Evolutionary conservation across 2,329 filamentous ascomycete species (phyloP), one percentile per base, ranked within the genome.

Genomic region (Stagonosporopsis rhizophila): DNA sequence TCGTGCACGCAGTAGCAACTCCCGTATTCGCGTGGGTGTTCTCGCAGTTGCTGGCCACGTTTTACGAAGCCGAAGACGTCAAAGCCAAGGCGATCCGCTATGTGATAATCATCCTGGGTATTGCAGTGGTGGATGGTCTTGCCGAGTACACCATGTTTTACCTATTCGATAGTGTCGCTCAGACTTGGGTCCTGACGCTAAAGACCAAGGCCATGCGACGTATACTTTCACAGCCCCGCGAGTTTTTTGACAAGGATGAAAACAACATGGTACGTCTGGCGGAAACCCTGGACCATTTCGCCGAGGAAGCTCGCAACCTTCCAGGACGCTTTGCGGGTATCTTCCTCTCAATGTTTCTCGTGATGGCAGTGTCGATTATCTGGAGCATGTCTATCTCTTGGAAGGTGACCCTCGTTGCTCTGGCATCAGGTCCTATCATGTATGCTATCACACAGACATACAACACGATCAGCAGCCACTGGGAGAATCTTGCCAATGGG

Each of bases 271-370:
- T 81, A 0, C 81, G 82, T 2, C 81, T 98, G 38, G 86, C 83
- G 0, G 87, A 91, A 58, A 89, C 84, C 40, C 82, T 98, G 0
- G 91, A 96, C 67, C 85, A 89, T 15, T 90, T 91, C 66, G 90
- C 89, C 0, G 92, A 98, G 71, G 92, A 96, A 70, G 93, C 95
- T 85, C 85, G 90, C 8, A 92, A 91, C 64, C 79, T 98, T 0
- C 82, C 96, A 0, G 89, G 90, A 2, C 85, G 89, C 1, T 96
- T 96, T 68, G 82, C 88, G 0, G 89, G 89, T 1, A 85, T 89
- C 49, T 75, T 89, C 0, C 80, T 93, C 14, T 85, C 89, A 9
- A 87, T 90, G 3, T 70, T 81, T 0, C 76, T 86, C 47, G 93
- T 96, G 82, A 81, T 90, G 17, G 53, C 78, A 0, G 83, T 89